Conservation (phyloP, 1,284 basidiomycete species). For the Fomitiporia mediterranea region DNA sequence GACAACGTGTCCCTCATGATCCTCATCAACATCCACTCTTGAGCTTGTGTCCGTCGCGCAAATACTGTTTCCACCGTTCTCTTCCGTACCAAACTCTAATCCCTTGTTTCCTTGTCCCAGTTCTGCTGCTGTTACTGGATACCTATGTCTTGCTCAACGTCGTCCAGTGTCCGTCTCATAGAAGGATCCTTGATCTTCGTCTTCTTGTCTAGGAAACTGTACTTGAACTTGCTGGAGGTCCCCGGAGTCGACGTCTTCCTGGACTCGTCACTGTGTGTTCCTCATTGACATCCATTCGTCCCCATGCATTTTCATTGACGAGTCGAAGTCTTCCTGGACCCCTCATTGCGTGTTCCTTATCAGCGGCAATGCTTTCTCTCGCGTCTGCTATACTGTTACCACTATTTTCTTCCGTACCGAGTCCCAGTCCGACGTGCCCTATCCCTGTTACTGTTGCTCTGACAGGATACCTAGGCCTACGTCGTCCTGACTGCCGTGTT, state of each 20-base stretch:
- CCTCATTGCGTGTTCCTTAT: neutral
- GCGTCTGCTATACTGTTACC: neutral
- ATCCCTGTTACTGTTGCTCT: neutral
- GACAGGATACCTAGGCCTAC: slow-evolving; percentile 39
- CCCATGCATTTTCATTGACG: neutral
- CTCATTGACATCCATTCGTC: too few species aligned
- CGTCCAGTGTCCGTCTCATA: slow-evolving; percentile 40
- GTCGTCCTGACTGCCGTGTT: slow-evolving; percentile 41
- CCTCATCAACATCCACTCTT: slow-evolving; percentile 3
- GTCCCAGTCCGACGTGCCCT: slow-evolving; percentile 2
- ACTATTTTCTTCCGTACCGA: neutral
- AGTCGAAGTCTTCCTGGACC: slow-evolving; percentile 6
- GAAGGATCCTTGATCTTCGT: slow-evolving; percentile 39
- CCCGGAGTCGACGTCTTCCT: too few species aligned
- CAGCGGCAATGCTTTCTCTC: neutral
- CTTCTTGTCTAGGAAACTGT: too few species aligned
- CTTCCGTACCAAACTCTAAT: slow-evolving; percentile 1
- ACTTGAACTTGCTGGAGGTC: too few species aligned
- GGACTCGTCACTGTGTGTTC: too few species aligned
- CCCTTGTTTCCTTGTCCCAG: neutral
- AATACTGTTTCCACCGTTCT: neutral
- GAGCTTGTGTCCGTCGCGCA: neutral
- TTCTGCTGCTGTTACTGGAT: slow-evolving; percentile 27
- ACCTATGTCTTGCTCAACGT: slow-evolving; percentile 41
- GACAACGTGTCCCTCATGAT: neutral